These are phyloP conservation scores for Panicum virgatum DNA, from an alignment of 202 grass and related monocot genomes.

Conservation along the genomic window DNA sequence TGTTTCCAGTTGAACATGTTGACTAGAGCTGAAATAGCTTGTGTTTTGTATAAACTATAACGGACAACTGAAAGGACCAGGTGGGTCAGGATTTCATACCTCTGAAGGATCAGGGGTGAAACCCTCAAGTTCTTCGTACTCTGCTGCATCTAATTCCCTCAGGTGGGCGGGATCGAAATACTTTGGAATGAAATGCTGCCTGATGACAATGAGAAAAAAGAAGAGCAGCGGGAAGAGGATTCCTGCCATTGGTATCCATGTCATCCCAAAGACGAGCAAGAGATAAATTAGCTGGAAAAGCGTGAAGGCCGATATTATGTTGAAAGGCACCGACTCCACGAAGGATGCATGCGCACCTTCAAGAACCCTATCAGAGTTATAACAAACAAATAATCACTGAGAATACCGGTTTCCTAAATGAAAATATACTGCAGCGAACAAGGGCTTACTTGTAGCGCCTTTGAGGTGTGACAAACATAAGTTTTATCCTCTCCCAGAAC, in stretches of 20 bases:
- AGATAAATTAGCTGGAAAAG: conserved; percentile 79
- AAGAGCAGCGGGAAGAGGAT: conserved; percentile 86
- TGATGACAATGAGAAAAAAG: conserved; percentile 74
- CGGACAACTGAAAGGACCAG: background rate
- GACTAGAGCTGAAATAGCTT: background rate
- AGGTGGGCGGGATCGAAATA: conserved; percentile 57
- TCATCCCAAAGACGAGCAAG: conserved; percentile 73
- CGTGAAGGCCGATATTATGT: conserved; percentile 68
- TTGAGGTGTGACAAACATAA: conserved; percentile 66
- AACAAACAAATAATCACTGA: conserved; percentile 18
- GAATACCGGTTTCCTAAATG: background rate
- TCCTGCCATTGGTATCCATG: conserved; percentile 78
- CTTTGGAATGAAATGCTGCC: conserved; percentile 69
- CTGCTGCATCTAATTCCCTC: conserved; percentile 77
- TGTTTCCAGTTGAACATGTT: no score
- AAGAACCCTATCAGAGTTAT: conserved; percentile 57
- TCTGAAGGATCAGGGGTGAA: conserved; percentile 32
- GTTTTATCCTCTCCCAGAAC: conserved; percentile 77
- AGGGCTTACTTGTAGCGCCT: conserved; percentile 70
- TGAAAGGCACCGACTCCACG: conserved; percentile 76
- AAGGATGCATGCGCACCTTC: conserved; percentile 93
- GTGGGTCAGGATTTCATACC: conserved; percentile 34
- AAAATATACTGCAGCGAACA: background rate
- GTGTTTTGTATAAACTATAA: background rate
- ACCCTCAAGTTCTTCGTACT: conserved; percentile 79